Conservation (phyloP, 1,284 basidiomycete genomes). For the Ceratobasidium sp. region DNA sequence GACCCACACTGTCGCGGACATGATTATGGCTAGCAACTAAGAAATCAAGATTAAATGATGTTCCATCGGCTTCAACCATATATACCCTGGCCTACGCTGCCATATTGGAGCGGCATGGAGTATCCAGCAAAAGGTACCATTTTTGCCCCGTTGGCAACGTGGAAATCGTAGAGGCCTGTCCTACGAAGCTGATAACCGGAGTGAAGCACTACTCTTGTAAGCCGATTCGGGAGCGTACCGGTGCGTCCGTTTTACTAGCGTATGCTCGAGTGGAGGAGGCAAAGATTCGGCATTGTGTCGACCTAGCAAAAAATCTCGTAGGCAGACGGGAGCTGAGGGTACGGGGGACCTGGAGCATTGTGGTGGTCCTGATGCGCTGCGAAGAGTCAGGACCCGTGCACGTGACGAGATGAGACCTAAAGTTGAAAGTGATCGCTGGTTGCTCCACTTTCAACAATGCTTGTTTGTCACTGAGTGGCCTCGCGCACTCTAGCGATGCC, state of each 20-base stretch:
- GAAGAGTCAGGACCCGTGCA: conserved; percentile 26
- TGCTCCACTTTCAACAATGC: too few species aligned
- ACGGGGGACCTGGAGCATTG: conserved; percentile 5
- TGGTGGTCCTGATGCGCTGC: conserved; percentile 3
- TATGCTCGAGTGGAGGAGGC: background rate
- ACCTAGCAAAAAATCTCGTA: background rate
- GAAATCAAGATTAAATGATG: conserved; percentile 20
- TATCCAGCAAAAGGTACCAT: conserved; percentile 98
- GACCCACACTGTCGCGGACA: conserved; percentile 82
- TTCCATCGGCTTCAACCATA: conserved; percentile 40
- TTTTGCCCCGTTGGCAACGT: conserved; percentile 85
- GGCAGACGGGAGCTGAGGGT: conserved; percentile 1
- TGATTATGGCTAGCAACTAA: conserved; percentile 92
- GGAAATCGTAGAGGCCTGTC: conserved; percentile 93
- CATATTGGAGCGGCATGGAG: conserved; percentile 93
- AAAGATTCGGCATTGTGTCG: background rate
- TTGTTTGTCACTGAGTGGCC: background rate
- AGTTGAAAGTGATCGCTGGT: too few species aligned
- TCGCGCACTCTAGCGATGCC: background rate
- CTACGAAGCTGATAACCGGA: conserved; percentile 58
- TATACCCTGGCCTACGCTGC: conserved; percentile 82
- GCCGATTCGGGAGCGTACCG: conserved; percentile 6
- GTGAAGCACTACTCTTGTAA: conserved; percentile 2
- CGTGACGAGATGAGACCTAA: conserved; percentile 4
- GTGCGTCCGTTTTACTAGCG: conserved; percentile 15